phyloP scores from a whole-genome alignment of 768 basidiomycete species.

The Paxillus rubicundulus region DNA sequence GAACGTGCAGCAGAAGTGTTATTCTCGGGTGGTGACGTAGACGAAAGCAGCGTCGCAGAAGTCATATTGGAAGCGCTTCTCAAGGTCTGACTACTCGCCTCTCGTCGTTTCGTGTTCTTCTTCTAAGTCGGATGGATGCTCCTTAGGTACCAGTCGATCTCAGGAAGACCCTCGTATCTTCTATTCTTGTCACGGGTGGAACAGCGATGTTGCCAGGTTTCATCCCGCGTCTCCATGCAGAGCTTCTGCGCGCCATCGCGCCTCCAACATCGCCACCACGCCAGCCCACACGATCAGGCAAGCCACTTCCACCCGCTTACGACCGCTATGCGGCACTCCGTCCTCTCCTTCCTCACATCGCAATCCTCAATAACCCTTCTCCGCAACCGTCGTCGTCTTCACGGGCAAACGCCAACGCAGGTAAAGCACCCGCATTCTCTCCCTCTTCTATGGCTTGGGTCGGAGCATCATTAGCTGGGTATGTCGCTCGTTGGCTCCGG shows the following conservation, averaged over 20 bases:
- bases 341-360: slow-evolving; percentile 66
- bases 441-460: slow-evolving; percentile 87
- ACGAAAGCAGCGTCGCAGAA: slow-evolving; percentile 82
- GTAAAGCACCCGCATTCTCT: slow-evolving; percentile 84
- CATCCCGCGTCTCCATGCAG: slow-evolving; percentile 80
- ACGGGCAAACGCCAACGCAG: slow-evolving; percentile 60
- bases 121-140: not conserved
- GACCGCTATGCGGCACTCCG: slow-evolving; percentile 77
- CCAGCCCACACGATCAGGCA: slow-evolving; percentile 37
- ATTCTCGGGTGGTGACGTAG: slow-evolving; percentile 87
- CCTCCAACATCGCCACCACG: slow-evolving; percentile 35
- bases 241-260: slow-evolving; percentile 64
- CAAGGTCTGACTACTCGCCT: slow-evolving; percentile 46
- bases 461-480: slow-evolving; percentile 92
- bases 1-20: slow-evolving; percentile 89
- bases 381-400: slow-evolving; percentile 51
- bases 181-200: slow-evolving; percentile 85
- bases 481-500: slow-evolving; percentile 27
- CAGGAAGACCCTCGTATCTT: slow-evolving; percentile 76
- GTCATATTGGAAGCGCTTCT: slow-evolving; percentile 74
- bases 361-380: slow-evolving; percentile 82
- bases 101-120: not conserved
- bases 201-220: slow-evolving; percentile 92
- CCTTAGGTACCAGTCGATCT: slow-evolving; percentile 85
- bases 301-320: slow-evolving; percentile 48